Percentiles rank a stretch among this genome's conserved stretches.
These are phyloP conservation scores for Alnus glutinosa DNA, from an alignment of 306 rosid genomes.

Conservation along the genomic window DNA sequence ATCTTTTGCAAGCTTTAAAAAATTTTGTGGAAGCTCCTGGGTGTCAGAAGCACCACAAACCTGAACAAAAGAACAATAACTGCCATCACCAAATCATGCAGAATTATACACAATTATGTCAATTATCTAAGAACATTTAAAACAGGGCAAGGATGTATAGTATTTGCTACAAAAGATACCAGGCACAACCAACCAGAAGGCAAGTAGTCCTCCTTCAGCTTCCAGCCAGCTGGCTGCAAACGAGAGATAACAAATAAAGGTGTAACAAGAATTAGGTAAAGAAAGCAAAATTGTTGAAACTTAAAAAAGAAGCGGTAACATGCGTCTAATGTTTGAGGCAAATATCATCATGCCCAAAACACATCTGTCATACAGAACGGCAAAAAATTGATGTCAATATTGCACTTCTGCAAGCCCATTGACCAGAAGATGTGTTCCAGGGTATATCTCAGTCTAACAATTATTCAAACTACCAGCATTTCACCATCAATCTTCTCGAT, in stretches of 20 bases:
- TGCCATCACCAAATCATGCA: conserved; percentile 17
- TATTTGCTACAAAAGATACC: conserved; percentile 48
- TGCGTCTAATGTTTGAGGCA: neutral
- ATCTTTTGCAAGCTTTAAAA: conserved; percentile 67
- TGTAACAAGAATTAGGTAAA: conserved; percentile 16
- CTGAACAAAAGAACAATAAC: conserved; percentile 42
- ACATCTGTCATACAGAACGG: neutral
- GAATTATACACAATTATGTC: neutral
- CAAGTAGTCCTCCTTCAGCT: conserved; percentile 79
- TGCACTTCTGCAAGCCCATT: neutral
- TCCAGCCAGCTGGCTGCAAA: conserved; percentile 95
- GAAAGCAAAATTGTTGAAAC: conserved; percentile 9
- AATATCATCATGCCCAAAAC: neutral
- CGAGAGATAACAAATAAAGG: conserved; percentile 22
- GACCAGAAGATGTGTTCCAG: neutral
- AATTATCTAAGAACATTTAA: conserved; percentile 12
- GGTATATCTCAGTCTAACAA: neutral
- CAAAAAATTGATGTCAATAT: neutral
- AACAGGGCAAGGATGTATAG: conserved; percentile 20
- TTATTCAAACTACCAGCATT: neutral
- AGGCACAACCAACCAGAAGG: conserved; percentile 95
- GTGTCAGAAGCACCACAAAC: conserved; percentile 92
- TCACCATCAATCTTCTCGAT: neutral
- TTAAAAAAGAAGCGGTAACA: neutral
- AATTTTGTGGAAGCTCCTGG: conserved; percentile 79